Base-by-base conservation (phyloP, 495 filamentous ascomycete species). In the Trichoderma erinaceum region DNA sequence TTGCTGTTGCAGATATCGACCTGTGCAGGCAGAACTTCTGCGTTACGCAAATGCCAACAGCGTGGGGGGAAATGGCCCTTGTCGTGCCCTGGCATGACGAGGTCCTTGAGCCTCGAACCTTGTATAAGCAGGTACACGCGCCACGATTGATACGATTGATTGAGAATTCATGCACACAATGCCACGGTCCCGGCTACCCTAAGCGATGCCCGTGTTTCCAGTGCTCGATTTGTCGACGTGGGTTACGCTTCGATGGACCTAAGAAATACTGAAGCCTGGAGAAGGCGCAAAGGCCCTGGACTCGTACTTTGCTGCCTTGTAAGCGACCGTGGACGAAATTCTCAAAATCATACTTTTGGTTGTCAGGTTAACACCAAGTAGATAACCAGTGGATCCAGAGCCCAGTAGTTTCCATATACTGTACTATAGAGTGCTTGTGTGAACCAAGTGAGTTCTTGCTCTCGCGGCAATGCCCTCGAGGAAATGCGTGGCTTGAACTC, bases 221-320 rank as follows among this genome's bases (percentile, higher is more conserved):
- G 5, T 48, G 44, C 18, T 48, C 35, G 6, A n/a, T 8, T n/a
- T 48, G 18, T 48, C 18, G 44, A n/a, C 18, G 44, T 52, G 15
- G 48, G 8, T 21, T 23, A 21, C 21, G 48, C 48, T 52, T 23
- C 18, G 48, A 23, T 16, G 48, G 48, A 0, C 48, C 48, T n/a
- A 52, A 10, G 35, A 50, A 46, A 52, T n/a, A n/a, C 21, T 52
- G 48, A 52, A 52, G 48, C 48, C 48, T 52, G 21, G 48, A 52
- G 48, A 52, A n/a, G 48, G 48, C 48, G 48, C 48, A n/a, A n/a
- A 52, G 6, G 21, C 16, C 18, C 18, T 52, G 48, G 4, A 6
- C 35, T 38, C n/a, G 16, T 3, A 52, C 21, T 3, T 21, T 23
- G 48, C 48, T 52, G 43, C 43, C 12, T 16, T 46, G 48, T 25